Evolutionary conservation across 495 filamentous ascomycete species (phyloP).

Genomic region (Penicillium cinerascens): DNA sequence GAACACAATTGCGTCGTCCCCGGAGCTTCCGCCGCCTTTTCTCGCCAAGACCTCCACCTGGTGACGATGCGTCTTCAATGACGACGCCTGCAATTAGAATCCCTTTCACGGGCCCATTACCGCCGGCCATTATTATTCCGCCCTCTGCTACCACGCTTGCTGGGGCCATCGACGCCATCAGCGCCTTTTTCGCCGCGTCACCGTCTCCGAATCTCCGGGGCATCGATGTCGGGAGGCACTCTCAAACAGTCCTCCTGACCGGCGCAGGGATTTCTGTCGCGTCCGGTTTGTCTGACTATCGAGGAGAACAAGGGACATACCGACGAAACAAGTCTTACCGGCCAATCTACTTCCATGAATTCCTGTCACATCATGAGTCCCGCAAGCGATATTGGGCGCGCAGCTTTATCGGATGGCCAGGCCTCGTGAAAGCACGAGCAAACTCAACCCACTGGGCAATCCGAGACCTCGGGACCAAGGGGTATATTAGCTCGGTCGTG

Average conservation of each 20-base stretch:
- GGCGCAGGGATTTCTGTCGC: slow-evolving; percentile 93
- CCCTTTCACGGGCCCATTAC: slow-evolving; percentile 81
- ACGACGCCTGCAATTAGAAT: slow-evolving; percentile 75
- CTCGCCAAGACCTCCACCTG: slow-evolving; percentile 3
- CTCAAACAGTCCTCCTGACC: slow-evolving; percentile 72
- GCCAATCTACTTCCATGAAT: slow-evolving; percentile 92
- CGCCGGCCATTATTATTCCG: slow-evolving; percentile 74
- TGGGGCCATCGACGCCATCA: slow-evolving; percentile 73
- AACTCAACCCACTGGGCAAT: slow-evolving; percentile 80
- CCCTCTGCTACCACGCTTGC: slow-evolving; percentile 59
- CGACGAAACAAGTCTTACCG: slow-evolving; percentile 82
- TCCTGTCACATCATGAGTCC: slow-evolving; percentile 74
- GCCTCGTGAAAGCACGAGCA: slow-evolving; percentile 68
- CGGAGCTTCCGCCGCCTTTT: slow-evolving; percentile 2
- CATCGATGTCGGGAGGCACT: slow-evolving; percentile 44
- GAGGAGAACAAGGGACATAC: slow-evolving; percentile 87
- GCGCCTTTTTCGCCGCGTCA: slow-evolving; percentile 64
- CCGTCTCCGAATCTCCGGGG: slow-evolving; percentile 45
- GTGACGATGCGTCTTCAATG: slow-evolving; percentile 46
- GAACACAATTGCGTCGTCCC: neutral
- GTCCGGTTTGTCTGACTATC: slow-evolving; percentile 89
- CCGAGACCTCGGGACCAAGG: slow-evolving; percentile 62
- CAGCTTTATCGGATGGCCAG: slow-evolving; percentile 90
- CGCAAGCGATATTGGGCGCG: slow-evolving; percentile 95
- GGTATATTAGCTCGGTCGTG: slow-evolving; percentile 70